phyloP scores from a whole-genome alignment of 257 asterid species.

The Nicotiana otophora region DNA sequence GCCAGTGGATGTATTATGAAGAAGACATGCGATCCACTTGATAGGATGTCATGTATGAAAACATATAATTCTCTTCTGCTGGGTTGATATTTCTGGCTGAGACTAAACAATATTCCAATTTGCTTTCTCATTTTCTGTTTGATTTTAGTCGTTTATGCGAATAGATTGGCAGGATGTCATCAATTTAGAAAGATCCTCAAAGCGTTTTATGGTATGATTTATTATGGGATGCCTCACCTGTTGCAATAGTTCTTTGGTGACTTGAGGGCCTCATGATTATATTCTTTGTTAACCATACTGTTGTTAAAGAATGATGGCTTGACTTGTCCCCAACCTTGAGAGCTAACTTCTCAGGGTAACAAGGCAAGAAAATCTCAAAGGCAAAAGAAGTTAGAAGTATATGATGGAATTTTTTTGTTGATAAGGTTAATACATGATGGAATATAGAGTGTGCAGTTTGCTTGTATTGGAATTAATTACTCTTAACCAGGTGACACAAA shows the following conservation, averaged over 20 bases:
- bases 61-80: background rate
- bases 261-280: background rate
- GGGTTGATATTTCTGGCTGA: background rate
- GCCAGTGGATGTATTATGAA: background rate
- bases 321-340: background rate
- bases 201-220: background rate
- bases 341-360: background rate
- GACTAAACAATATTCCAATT: background rate
- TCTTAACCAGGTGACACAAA: background rate
- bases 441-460: background rate
- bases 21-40: background rate
- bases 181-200: background rate
- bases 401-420: background rate
- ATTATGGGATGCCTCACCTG: background rate
- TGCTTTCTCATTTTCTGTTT: background rate
- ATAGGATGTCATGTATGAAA: background rate
- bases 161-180: background rate
- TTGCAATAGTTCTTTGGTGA: background rate
- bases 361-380: background rate
- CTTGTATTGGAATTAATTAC: background rate
- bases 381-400: background rate
- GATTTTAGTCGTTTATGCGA: background rate
- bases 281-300: background rate
- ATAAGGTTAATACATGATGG: background rate
- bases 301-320: background rate